Conservation (phyloP, 2,329 filamentous ascomycete genomes). For the Shiraia sp. region DNA sequence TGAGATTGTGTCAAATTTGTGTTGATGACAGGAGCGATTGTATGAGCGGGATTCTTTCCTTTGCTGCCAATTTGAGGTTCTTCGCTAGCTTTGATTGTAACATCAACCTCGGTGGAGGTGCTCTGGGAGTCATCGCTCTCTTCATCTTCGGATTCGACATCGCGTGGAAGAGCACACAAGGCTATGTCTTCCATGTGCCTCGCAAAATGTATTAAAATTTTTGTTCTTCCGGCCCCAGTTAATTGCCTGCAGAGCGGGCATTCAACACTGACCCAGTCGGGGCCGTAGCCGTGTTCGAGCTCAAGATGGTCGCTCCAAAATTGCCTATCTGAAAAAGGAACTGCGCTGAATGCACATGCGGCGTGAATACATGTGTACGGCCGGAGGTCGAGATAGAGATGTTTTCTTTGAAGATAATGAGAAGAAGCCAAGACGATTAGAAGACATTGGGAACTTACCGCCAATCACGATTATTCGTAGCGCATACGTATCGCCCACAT, state of each 20-base stretch:
- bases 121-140: too few relatives aligned
- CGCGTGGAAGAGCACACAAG: slow-evolving; percentile 17
- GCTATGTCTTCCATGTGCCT: slow-evolving; percentile 32
- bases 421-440: neutral
- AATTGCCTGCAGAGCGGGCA: slow-evolving; percentile 23
- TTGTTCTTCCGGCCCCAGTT: slow-evolving; percentile 13
- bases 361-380: slow-evolving; percentile 25
- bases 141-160: slow-evolving; percentile 17
- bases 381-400: slow-evolving; percentile 24
- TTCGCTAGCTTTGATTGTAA: too few relatives aligned
- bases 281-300: slow-evolving; percentile 18
- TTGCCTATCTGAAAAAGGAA: slow-evolving; percentile 14
- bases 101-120: too few relatives aligned
- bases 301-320: slow-evolving; percentile 23
- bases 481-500: slow-evolving; percentile 17
- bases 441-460: slow-evolving; percentile 14
- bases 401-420: slow-evolving; percentile 14
- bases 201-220: slow-evolving; percentile 19
- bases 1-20: too few relatives aligned
- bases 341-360: slow-evolving; percentile 12
- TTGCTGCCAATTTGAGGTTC: too few relatives aligned
- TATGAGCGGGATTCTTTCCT: too few relatives aligned
- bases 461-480: slow-evolving; percentile 21
- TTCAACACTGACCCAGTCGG: slow-evolving; percentile 14
- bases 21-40: too few relatives aligned